Percentiles rank a stretch among this genome's conserved stretches.
These are phyloP conservation scores for Phaeodactylum tricornutum DNA, from an alignment of 108 stramenopile species.

Conservation along the genomic window DNA sequence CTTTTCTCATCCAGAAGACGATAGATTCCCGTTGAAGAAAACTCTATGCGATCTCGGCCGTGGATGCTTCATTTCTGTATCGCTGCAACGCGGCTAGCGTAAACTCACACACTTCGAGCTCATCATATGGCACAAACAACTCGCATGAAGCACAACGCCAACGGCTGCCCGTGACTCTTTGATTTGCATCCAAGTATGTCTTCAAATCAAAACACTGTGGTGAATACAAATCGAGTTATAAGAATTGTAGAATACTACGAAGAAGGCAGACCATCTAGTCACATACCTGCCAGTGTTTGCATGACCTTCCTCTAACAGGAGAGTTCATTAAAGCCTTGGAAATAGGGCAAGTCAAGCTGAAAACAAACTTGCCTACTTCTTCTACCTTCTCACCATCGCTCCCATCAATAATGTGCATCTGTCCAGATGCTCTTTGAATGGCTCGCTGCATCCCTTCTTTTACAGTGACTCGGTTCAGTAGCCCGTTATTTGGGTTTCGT, in stretches of 20 bases:
- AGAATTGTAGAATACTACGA: not conserved
- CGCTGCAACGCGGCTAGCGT: not conserved
- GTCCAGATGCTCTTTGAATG: conserved; percentile 10
- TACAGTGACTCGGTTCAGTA: not conserved
- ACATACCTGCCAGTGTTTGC: conserved; percentile 36
- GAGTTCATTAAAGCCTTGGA: conserved; percentile 38
- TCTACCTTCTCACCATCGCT: conserved; percentile 18
- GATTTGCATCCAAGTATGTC: conserved; percentile 41
- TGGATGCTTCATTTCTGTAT: not conserved
- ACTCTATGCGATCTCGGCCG: conserved; percentile 9
- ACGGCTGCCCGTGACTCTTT: conserved; percentile 39
- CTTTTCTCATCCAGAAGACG: conserved; percentile 30
- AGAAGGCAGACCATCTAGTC: not conserved
- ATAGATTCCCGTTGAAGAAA: conserved; percentile 31
- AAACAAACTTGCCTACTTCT: conserved; percentile 20
- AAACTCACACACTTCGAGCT: conserved; percentile 10
- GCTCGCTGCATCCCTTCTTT: conserved; percentile 23
- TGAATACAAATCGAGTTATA: not conserved
- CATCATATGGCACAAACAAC: conserved; percentile 4
- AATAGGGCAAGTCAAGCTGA: conserved; percentile 47
- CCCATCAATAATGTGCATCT: conserved; percentile 30
- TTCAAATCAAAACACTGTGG: conserved; percentile 56
- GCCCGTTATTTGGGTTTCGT: not conserved
- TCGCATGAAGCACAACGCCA: conserved; percentile 61
- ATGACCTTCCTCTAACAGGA: conserved; percentile 51